Evolutionary conservation across 1,284 basidiomycete species (phyloP).

Genomic region (Heliocybe sulcata): DNA sequence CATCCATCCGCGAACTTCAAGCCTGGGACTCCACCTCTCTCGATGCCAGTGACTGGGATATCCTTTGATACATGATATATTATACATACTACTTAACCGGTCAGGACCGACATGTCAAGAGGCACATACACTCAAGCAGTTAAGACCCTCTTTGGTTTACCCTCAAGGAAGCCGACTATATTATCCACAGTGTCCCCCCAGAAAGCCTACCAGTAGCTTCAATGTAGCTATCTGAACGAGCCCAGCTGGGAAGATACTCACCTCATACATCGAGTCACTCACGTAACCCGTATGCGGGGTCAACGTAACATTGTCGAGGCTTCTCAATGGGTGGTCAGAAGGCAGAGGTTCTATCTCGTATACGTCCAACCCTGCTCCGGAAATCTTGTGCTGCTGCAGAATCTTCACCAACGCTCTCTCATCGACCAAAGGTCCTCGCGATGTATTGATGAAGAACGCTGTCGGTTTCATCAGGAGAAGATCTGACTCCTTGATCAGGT

Average conservation of each 20-base stretch:
- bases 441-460: constrained; percentile 58
- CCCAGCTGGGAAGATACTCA: constrained; percentile 15
- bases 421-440: constrained; percentile 53
- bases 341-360: constrained; percentile 60
- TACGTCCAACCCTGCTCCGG: constrained; percentile 51
- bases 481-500: constrained; percentile 39
- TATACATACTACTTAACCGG: too few relatives aligned
- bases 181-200: constrained; percentile 42
- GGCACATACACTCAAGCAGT: background rate
- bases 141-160: constrained; percentile 21
- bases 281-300: constrained; percentile 59
- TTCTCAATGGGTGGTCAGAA: constrained; percentile 42
- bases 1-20: too few relatives aligned
- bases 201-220: constrained; percentile 16
- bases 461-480: constrained; percentile 44
- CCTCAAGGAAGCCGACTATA: constrained; percentile 39
- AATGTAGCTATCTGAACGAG: background rate
- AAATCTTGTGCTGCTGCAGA: constrained; percentile 39
- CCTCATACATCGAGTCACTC: constrained; percentile 41
- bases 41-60: too few relatives aligned
- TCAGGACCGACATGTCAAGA: too few relatives aligned
- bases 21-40: too few relatives aligned
- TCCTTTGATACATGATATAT: too few relatives aligned
- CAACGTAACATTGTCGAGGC: constrained; percentile 43
- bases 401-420: constrained; percentile 44